phyloP scores from a whole-genome alignment of 345 rosid genomes.

The Mangifera indica region DNA sequence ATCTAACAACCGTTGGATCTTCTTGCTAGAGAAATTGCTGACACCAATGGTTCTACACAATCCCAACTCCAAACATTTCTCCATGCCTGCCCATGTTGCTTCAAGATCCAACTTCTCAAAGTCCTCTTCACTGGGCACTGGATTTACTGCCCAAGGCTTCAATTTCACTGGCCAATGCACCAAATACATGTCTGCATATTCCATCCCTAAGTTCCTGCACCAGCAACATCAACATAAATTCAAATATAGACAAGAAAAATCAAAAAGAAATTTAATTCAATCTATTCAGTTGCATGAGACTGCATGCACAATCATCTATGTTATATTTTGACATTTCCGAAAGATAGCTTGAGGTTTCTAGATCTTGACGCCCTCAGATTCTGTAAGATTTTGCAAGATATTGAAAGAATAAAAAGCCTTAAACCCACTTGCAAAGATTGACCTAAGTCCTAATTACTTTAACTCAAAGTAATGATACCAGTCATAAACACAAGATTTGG shows the following conservation, averaged over 20 bases:
- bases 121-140: constrained; percentile 69
- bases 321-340: neutral
- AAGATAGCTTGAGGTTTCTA: neutral
- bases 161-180: constrained; percentile 95
- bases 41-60: constrained; percentile 73
- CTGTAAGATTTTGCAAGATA: neutral
- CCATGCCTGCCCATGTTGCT: constrained; percentile 83
- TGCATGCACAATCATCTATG: neutral
- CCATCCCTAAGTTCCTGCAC: constrained; percentile 63
- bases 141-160: constrained; percentile 53
- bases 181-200: constrained; percentile 75
- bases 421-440: constrained; percentile 5
- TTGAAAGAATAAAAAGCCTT: neutral
- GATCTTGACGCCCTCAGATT: neutral
- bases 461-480: neutral
- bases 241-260: too few relatives aligned
- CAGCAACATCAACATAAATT: too few relatives aligned
- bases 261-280: too few relatives aligned
- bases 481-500: neutral
- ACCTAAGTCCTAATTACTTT: too few relatives aligned
- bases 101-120: constrained; percentile 63
- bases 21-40: constrained; percentile 82
- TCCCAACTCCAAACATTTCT: constrained; percentile 71
- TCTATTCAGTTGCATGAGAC: too few relatives aligned
- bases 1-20: constrained; percentile 50